Evolutionary conservation across 176 grass and related monocot genomes (phyloP), one percentile per base, ranked within the genome.

Genomic region (Zoysia pacifica): DNA sequence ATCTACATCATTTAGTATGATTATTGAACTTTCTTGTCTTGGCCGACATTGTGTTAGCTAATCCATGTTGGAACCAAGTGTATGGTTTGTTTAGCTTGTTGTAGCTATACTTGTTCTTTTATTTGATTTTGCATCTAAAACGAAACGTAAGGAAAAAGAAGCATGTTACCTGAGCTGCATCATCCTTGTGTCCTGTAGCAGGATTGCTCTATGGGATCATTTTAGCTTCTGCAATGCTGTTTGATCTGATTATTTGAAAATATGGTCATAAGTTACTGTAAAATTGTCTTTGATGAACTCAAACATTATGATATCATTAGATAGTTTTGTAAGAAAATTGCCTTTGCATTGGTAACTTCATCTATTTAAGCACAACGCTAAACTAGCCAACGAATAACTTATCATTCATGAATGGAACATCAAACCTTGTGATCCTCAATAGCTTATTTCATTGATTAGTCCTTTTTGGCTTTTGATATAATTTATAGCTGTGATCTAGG

Each of bases 211-310:
- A 6, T 52, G 36, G 42, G 64, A 35, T 79, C 8, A 70, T 37
- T 70, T 80, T 70, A 50, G 42, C 13, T 58, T 58, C 13, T 55
- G 8, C 41, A 19, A 58, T 79, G 64, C 41, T 45, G 18, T 67
- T 56, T 52, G 28, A 74, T 58, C 28, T 9, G 20, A 18, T 2
- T 46, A 61, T 46, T 48, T 64, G 20, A 37, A 16, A 61, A 19
- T 44, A 35, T n/a, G 59, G 9, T 28, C 60, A 28, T 54, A 54
- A 54, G 52, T 28, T 28, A 28, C 28, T 28, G 28, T 28, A 28
- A 28, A 28, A 28, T 28, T 28, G 28, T 28, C 28, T 28, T 28
- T 28, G 28, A 28, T 28, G 28, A 28, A 28, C 28, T 28, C 28
- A 52, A 14, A 51, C 12, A 11, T 14, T 52, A 52, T 15, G 16